phyloP scores from a whole-genome alignment of 2,329 filamentous ascomycete genomes.

The Neodidymelliopsis sp. region DNA sequence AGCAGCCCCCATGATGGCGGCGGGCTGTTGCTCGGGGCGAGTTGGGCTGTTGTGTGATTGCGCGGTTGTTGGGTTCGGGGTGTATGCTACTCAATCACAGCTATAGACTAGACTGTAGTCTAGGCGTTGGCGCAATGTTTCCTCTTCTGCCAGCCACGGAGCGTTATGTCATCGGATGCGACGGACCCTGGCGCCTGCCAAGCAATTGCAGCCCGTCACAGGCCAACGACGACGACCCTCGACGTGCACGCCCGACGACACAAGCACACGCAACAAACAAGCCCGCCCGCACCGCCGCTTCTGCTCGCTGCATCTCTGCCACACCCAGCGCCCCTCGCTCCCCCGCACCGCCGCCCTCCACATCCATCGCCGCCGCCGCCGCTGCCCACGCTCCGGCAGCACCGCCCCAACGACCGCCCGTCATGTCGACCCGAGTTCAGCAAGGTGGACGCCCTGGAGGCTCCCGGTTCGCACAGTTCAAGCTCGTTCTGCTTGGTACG shows the following conservation, averaged over 20 bases:
- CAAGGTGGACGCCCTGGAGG: slow-evolving; percentile 69
- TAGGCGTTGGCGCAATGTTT: slow-evolving; percentile 4
- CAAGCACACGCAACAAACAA: slow-evolving; percentile 8
- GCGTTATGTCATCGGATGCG: slow-evolving; percentile 27
- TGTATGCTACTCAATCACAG: too few relatives aligned
- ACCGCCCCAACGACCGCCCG: slow-evolving; percentile 34
- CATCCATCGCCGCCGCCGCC: slow-evolving; percentile 6
- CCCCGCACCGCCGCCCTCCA: slow-evolving; percentile 8
- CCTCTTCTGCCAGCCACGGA: slow-evolving; percentile 8
- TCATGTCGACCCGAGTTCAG: slow-evolving; percentile 86
- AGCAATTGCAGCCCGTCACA: slow-evolving; percentile 16
- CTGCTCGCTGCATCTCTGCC: slow-evolving; percentile 11
- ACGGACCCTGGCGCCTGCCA: slow-evolving; percentile 7
- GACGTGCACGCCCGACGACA: slow-evolving; percentile 17
- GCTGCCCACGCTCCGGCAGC: slow-evolving; percentile 22
- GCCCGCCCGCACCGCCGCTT: slow-evolving; percentile 16
- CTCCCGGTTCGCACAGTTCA: slow-evolving; percentile 96
- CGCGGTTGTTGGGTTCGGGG: too few relatives aligned
- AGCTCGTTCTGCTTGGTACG: slow-evolving; percentile 94
- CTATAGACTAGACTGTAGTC: slow-evolving; percentile 1
- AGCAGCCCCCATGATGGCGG: slow-evolving; percentile 56
- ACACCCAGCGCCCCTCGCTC: neutral
- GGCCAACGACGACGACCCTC: slow-evolving; percentile 12
- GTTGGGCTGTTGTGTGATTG: neutral
- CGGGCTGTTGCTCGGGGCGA: neutral